A percentile compares a stretch with the other conserved stretches of the same genome.
These are phyloP conservation scores for Aspergillus egyptiacus DNA, from an alignment of 495 filamentous ascomycete genomes.

Conservation along the genomic window DNA sequence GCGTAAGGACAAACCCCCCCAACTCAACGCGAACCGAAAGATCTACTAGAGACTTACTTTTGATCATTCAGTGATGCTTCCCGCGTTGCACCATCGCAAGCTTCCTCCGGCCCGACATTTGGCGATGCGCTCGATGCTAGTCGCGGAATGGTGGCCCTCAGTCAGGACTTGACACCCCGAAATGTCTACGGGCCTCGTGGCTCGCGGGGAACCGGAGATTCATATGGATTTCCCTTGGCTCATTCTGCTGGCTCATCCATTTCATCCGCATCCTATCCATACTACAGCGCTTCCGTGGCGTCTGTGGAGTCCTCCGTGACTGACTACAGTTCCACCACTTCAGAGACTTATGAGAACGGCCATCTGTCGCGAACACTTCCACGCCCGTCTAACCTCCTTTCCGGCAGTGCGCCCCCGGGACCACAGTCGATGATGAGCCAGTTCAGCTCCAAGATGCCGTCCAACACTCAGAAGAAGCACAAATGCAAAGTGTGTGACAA, in stretches of 20 bases:
- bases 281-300: conserved; percentile 71
- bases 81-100: conserved; percentile 46
- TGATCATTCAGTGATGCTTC: conserved; percentile 45
- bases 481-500: conserved; percentile 99
- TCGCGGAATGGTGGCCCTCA: conserved; percentile 90
- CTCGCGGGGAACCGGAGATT: conserved; percentile 70
- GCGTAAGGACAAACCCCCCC: conserved; percentile 61
- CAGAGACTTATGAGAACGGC: conserved; percentile 77
- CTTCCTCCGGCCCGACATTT: conserved; percentile 32
- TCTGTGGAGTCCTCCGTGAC: conserved; percentile 88
- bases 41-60: background rate
- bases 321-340: conserved; percentile 83
- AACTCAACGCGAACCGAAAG: background rate
- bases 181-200: conserved; percentile 74
- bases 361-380: conserved; percentile 71
- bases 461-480: conserved; percentile 98
- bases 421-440: conserved; percentile 98
- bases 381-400: conserved; percentile 64
- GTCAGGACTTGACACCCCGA: conserved; percentile 74
- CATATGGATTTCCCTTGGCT: conserved; percentile 85
- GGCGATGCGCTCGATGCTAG: conserved; percentile 80
- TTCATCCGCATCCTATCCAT: conserved; percentile 69
- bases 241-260: conserved; percentile 95
- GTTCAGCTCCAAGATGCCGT: conserved; percentile 95
- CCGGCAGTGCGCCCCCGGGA: conserved; percentile 63